Conservation (phyloP, 495 filamentous ascomycete genomes). For the Aspergillus hancockii region DNA sequence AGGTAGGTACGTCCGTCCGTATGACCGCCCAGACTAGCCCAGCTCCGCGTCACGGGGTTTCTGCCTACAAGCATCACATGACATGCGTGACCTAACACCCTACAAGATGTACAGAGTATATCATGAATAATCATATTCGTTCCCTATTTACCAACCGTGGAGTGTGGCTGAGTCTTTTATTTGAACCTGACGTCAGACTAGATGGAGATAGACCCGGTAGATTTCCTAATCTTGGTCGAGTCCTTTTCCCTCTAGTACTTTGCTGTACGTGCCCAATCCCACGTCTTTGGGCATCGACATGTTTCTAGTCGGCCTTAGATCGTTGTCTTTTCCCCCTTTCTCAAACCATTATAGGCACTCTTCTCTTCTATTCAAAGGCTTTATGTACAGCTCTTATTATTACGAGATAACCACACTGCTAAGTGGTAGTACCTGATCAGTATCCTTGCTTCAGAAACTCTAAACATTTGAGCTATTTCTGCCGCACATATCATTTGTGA, state of each 20-base stretch:
- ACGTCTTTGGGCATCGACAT: slow-evolving; percentile 8
- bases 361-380: neutral
- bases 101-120: neutral
- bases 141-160: no score
- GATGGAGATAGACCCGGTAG: neutral
- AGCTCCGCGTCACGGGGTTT: slow-evolving; percentile 22
- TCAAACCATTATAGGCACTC: neutral
- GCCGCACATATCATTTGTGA: neutral
- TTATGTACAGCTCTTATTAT: neutral
- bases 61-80: slow-evolving; percentile 18
- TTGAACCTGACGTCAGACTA: neutral
- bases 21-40: slow-evolving; percentile 10
- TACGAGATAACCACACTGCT: neutral
- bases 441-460: neutral
- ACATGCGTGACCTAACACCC: neutral
- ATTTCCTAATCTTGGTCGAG: neutral
- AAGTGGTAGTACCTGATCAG: neutral
- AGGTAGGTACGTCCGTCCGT: slow-evolving; percentile 4
- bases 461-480: neutral
- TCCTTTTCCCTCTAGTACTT: neutral
- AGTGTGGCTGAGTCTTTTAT: neutral
- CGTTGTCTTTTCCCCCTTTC: neutral
- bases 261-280: slow-evolving; percentile 8
- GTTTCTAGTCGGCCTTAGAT: neutral
- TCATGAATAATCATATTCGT: neutral